These are phyloP conservation scores for Pseudogymnoascus sp. DNA, from an alignment of 2,329 filamentous ascomycete genomes.

Conservation along the genomic window DNA sequence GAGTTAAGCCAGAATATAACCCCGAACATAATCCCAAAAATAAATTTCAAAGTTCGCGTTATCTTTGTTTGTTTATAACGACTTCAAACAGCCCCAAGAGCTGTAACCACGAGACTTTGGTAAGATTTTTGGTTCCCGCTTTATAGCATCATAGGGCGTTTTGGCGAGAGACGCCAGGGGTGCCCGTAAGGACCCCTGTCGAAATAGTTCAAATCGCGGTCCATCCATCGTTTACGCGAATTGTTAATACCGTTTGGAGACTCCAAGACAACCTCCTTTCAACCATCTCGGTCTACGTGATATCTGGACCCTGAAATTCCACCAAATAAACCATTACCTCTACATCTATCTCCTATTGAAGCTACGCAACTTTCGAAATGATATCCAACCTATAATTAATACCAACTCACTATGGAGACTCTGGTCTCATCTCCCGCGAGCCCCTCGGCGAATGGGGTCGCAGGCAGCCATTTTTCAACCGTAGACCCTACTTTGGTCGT, in stretches of 20 bases:
- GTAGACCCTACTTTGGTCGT: constrained; percentile 63
- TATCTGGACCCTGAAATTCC: constrained; percentile 3
- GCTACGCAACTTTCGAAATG: background rate
- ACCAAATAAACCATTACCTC: background rate
- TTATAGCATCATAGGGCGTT: constrained; percentile 7
- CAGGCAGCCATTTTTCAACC: constrained; percentile 37
- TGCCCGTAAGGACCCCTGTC: constrained; percentile 3
- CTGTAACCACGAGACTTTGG: background rate
- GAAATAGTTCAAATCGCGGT: constrained; percentile 11
- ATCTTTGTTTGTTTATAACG: background rate
- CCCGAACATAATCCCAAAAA: background rate
- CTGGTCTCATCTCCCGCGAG: constrained; percentile 24
- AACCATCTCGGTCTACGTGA: background rate
- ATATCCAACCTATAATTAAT: background rate
- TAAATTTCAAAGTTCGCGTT: background rate
- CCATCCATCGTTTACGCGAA: constrained; percentile 9
- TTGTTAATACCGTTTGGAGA: constrained; percentile 7
- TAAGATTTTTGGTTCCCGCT: constrained; percentile 8
- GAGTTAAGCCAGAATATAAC: background rate
- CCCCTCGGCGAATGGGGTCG: constrained; percentile 24
- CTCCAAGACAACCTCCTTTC: constrained; percentile 3
- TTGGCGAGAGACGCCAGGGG: constrained; percentile 2
- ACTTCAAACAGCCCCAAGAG: background rate
- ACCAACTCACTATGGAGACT: constrained; percentile 25
- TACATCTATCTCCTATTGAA: background rate